These are phyloP conservation scores for Cajanus cajan DNA, from an alignment of 306 rosid species.

Conservation along the genomic window DNA sequence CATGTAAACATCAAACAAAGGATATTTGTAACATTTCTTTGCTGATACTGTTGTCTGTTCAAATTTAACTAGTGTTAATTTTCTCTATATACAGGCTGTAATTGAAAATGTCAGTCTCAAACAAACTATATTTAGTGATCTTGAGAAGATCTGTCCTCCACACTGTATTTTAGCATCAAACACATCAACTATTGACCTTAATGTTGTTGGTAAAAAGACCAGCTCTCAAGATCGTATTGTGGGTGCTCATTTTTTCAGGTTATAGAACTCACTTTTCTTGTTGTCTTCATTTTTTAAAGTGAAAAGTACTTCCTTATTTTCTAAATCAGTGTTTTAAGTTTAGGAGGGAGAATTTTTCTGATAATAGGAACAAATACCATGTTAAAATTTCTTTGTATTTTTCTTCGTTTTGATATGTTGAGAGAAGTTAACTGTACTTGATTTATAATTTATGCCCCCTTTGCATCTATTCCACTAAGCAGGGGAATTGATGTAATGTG, in stretches of 20 bases:
- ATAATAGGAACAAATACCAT: neutral
- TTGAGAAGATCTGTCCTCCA: slow-evolving; percentile 83
- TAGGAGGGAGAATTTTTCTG: neutral
- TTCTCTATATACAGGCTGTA: slow-evolving; percentile 67
- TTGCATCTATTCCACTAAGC: neutral
- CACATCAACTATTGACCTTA: slow-evolving; percentile 90
- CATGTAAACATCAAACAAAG: neutral
- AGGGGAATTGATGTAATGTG: neutral
- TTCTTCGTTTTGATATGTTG: neutral
- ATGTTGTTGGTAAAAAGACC: slow-evolving; percentile 70
- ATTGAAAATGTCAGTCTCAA: slow-evolving; percentile 81
- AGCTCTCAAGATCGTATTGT: slow-evolving; percentile 71
- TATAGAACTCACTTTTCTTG: slow-evolving; percentile 27
- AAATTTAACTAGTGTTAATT: slow-evolving; percentile 20
- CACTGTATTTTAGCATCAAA: slow-evolving; percentile 87
- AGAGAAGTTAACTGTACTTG: neutral
- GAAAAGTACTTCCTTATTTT: neutral
- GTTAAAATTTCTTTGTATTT: neutral
- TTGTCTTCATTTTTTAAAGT: neutral
- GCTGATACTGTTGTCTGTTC: neutral
- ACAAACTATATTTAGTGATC: slow-evolving; percentile 81
- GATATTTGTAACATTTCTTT: neutral
- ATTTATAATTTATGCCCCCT: neutral
- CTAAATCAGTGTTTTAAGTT: neutral
- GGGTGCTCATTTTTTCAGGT: slow-evolving; percentile 99